Conservation (phyloP, 352 stramenopile genomes). For the Aphanomyces stellatus region DNA sequence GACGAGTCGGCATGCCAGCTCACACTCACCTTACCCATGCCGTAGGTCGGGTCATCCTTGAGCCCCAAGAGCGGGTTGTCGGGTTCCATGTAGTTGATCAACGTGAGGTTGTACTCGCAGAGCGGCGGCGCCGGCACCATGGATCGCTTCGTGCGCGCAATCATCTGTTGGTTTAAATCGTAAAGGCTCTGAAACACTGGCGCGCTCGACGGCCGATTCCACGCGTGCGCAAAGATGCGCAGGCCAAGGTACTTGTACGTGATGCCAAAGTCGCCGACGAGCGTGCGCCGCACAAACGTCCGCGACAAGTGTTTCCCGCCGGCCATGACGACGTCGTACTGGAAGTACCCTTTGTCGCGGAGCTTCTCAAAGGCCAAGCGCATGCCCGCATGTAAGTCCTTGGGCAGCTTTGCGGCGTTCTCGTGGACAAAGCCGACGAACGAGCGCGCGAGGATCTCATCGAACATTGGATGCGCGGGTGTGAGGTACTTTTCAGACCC, state of each 20-base stretch:
- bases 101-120: conserved; percentile 49
- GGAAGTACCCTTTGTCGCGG: conserved; percentile 33
- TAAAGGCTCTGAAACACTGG: conserved; percentile 21
- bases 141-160: conserved; percentile 19
- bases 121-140: conserved; percentile 19
- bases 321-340: conserved; percentile 40
- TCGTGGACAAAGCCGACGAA: conserved; percentile 27
- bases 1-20: conserved; percentile 82
- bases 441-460: conserved; percentile 19
- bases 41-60: conserved; percentile 40
- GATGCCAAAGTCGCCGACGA: conserved; percentile 67
- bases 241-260: conserved; percentile 87
- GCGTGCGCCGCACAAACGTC: conserved; percentile 68
- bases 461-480: conserved; percentile 20
- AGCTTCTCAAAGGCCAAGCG: conserved; percentile 25
- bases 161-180: conserved; percentile 21
- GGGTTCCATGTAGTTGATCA: conserved; percentile 49
- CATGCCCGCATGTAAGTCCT: conserved; percentile 17
- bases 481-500: conserved; percentile 25
- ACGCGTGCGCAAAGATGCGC: conserved; percentile 75
- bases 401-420: conserved; percentile 14
- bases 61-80: conserved; percentile 33
- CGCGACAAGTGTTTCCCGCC: conserved; percentile 35
- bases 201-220: conserved; percentile 27
- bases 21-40: conserved; percentile 38